phyloP scores from a whole-genome alignment of 108 stramenopile species.

The Skeletonema marinoi region DNA sequence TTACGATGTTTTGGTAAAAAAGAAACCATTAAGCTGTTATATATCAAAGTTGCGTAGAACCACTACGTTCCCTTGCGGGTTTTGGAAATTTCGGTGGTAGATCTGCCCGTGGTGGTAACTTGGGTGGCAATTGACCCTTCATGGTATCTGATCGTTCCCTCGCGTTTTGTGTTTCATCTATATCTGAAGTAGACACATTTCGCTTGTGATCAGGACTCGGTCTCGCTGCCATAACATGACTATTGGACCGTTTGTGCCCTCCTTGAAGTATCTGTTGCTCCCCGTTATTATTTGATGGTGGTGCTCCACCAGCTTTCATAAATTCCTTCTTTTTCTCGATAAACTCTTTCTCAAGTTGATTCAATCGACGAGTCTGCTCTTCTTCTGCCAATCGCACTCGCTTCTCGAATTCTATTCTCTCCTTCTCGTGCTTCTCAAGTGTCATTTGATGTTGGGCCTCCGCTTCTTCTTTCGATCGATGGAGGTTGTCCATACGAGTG shows the following conservation, averaged over 20 bases:
- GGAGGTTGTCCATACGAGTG: constrained; percentile 86
- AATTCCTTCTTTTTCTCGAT: constrained; percentile 37
- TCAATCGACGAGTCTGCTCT: constrained; percentile 77
- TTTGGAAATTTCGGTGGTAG: background rate
- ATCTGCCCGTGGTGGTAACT: background rate
- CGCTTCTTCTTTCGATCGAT: constrained; percentile 71
- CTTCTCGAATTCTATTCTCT: constrained; percentile 85
- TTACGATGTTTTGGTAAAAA: background rate
- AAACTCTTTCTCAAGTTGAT: constrained; percentile 73
- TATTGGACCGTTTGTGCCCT: constrained; percentile 45
- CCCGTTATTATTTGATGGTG: background rate
- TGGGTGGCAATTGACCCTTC: background rate
- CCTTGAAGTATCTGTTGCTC: constrained; percentile 35
- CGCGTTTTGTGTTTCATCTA: background rate
- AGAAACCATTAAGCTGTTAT: background rate
- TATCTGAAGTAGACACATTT: constrained; percentile 10
- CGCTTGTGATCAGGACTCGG: constrained; percentile 21
- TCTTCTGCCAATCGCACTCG: constrained; percentile 79
- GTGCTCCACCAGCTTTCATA: constrained; percentile 8
- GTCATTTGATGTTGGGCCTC: constrained; percentile 87
- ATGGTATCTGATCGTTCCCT: background rate
- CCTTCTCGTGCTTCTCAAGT: constrained; percentile 86
- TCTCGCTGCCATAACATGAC: background rate
- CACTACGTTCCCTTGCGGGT: background rate
- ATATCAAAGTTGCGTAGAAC: background rate